Evolutionary conservation across 1,284 basidiomycete species (phyloP).

Genomic region (Agroathelia rolfsii): DNA sequence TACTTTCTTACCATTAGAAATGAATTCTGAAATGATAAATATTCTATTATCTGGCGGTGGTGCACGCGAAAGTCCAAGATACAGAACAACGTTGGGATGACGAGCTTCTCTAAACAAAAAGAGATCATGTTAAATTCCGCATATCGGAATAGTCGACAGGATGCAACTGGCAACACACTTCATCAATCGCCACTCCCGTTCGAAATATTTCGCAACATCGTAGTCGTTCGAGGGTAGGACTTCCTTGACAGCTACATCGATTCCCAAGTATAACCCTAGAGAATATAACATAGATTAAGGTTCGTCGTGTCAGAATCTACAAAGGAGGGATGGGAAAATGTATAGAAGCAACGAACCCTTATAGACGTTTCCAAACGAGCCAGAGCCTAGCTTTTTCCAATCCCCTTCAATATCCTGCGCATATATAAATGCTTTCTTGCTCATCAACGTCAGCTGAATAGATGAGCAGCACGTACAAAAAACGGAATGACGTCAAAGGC

Average conservation of each 20-base stretch:
- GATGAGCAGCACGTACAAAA: constrained; percentile 60
- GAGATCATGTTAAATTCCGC: constrained; percentile 2
- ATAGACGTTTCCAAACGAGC: constrained; percentile 90
- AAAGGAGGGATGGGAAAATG: constrained; percentile 2
- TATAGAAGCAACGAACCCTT: constrained; percentile 44
- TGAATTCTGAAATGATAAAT: constrained; percentile 85
- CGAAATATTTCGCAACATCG: constrained; percentile 95
- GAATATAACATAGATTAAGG: constrained; percentile 8
- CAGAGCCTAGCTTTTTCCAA: constrained; percentile 83
- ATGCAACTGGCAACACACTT: constrained; percentile 33
- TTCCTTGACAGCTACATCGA: constrained; percentile 95
- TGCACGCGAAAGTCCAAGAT: constrained; percentile 86
- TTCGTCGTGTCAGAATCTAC: not conserved
- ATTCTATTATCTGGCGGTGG: constrained; percentile 76
- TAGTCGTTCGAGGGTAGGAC: constrained; percentile 84
- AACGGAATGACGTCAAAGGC: constrained; percentile 79
- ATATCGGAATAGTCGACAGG: not conserved
- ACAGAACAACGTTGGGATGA: constrained; percentile 90
- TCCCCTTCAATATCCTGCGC: constrained; percentile 84
- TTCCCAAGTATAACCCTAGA: constrained; percentile 81
- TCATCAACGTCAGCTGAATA: too few species aligned
- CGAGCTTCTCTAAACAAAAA: constrained; percentile 50
- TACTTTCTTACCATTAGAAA: constrained; percentile 64
- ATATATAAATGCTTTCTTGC: too few species aligned
- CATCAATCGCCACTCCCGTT: constrained; percentile 95